Percentiles rank a stretch among this genome's conserved stretches.
These are phyloP conservation scores for Rugonectria rugulosa DNA, from an alignment of 2,329 filamentous ascomycete species.

Conservation along the genomic window DNA sequence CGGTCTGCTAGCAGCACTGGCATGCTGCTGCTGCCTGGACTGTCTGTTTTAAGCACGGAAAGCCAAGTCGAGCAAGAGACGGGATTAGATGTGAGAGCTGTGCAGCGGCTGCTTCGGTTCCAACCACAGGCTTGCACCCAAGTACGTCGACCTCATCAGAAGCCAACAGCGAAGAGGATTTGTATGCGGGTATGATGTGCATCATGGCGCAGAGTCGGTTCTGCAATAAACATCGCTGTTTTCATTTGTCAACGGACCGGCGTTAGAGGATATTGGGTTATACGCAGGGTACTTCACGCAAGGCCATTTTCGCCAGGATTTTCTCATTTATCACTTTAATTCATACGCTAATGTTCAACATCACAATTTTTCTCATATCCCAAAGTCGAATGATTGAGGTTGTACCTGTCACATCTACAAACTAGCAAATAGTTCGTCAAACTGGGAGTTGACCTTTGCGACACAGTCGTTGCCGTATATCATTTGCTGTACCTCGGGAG, in stretches of 20 bases:
- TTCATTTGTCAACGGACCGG: conserved; percentile 23
- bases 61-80: neutral
- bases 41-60: conserved; percentile 55
- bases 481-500: conserved; percentile 72
- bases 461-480: conserved; percentile 71
- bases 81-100: conserved; percentile 5
- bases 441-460: conserved; percentile 47
- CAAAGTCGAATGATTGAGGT: neutral
- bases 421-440: conserved; percentile 31
- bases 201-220: conserved; percentile 23
- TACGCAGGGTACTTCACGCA: no score
- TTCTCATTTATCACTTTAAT: conserved; percentile 6
- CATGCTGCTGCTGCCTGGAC: conserved; percentile 67
- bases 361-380: neutral
- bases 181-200: conserved; percentile 15
- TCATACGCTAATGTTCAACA: conserved; percentile 16
- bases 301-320: no score
- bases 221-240: neutral
- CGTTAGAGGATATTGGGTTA: conserved; percentile 27
- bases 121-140: neutral
- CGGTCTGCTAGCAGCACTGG: conserved; percentile 58
- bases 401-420: conserved; percentile 1
- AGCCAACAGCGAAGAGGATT: neutral
- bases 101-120: neutral
- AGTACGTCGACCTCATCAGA: neutral